These are phyloP conservation scores for Pleurotus citrinopileatus DNA, from an alignment of 768 basidiomycete genomes.

Conservation along the genomic window DNA sequence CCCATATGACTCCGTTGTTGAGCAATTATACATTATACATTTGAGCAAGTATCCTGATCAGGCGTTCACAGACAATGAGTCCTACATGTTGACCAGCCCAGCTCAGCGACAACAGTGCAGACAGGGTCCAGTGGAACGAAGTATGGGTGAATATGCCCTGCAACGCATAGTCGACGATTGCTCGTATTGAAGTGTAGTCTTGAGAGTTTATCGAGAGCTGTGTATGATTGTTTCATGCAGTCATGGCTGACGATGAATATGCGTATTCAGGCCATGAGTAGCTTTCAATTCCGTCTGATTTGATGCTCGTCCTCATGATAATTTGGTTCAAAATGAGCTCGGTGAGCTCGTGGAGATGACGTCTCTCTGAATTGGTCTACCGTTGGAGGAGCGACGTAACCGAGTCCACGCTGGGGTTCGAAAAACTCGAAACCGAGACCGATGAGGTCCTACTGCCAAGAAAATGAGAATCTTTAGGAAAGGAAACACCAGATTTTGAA, in stretches of 20 bases:
- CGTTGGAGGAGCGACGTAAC: slow-evolving; percentile 83
- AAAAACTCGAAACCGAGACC: slow-evolving; percentile 95
- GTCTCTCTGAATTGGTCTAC: slow-evolving; percentile 64
- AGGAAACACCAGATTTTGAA: neutral
- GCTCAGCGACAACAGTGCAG: slow-evolving; percentile 38
- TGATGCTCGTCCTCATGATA: slow-evolving; percentile 82
- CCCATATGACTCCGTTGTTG: slow-evolving; percentile 74
- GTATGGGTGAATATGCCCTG: slow-evolving; percentile 46
- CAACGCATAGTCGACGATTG: slow-evolving; percentile 69
- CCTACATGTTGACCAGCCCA: slow-evolving; percentile 58
- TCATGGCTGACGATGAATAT: slow-evolving; percentile 49
- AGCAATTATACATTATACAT: slow-evolving; percentile 95
- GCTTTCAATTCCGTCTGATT: slow-evolving; percentile 85
- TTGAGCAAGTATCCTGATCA: slow-evolving; percentile 96
- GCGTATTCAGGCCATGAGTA: slow-evolving; percentile 90
- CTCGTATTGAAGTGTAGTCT: slow-evolving; percentile 70
- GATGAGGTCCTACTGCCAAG: slow-evolving; percentile 53
- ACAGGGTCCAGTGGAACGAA: slow-evolving; percentile 51
- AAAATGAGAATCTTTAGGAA: slow-evolving; percentile 16
- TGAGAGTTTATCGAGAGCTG: slow-evolving; percentile 23
- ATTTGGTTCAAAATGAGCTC: slow-evolving; percentile 78
- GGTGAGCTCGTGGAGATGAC: slow-evolving; percentile 72
- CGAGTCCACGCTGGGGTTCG: slow-evolving; percentile 81
- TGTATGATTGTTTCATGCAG: neutral
- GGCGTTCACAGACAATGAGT: slow-evolving; percentile 80